Evolutionary conservation across 805 yeast species (phyloP).

Genomic region (Candida boidinii): DNA sequence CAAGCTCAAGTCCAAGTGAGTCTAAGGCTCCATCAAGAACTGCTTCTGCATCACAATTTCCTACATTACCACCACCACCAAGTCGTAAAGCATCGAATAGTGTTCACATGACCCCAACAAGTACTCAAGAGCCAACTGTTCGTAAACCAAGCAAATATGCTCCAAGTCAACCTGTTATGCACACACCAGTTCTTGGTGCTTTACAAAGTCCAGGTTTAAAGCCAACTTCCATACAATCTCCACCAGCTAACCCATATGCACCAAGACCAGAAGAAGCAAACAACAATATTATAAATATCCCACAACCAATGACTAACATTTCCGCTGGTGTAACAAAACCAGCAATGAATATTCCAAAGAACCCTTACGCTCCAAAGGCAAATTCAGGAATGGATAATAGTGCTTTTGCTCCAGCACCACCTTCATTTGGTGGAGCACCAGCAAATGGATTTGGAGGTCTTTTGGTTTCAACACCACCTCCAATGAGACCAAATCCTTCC

Average conservation of each 20-base stretch:
- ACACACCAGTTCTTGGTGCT: constrained; percentile 3
- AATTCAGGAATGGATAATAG: constrained; percentile 12
- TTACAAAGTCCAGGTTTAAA: background rate
- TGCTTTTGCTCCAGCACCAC: constrained; percentile 7
- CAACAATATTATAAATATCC: constrained; percentile 16
- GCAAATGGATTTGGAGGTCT: constrained; percentile 7
- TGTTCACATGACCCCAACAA: constrained; percentile 1
- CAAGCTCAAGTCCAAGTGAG: constrained; percentile 6
- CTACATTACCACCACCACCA: constrained; percentile 9
- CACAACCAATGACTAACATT: constrained; percentile 15
- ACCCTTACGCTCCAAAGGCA: constrained; percentile 27
- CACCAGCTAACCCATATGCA: constrained; percentile 25
- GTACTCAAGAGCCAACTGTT: constrained; percentile 9
- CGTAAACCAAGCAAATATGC: constrained; percentile 19
- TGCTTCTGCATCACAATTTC: constrained; percentile 19
- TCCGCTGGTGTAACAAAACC: constrained; percentile 13
- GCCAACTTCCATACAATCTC: constrained; percentile 2
- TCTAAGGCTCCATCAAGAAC: constrained; percentile 12
- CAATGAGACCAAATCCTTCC: constrained; percentile 14
- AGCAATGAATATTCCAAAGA: constrained; percentile 11
- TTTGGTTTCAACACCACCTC: constrained; percentile 11
- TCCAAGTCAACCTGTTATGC: constrained; percentile 12
- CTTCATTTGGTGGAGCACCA: background rate
- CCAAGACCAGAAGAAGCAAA: constrained; percentile 19
- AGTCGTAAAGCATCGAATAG: constrained; percentile 1